phyloP scores from a whole-genome alignment of 176 grass and related monocot species.

The Microstegium vimineum region DNA sequence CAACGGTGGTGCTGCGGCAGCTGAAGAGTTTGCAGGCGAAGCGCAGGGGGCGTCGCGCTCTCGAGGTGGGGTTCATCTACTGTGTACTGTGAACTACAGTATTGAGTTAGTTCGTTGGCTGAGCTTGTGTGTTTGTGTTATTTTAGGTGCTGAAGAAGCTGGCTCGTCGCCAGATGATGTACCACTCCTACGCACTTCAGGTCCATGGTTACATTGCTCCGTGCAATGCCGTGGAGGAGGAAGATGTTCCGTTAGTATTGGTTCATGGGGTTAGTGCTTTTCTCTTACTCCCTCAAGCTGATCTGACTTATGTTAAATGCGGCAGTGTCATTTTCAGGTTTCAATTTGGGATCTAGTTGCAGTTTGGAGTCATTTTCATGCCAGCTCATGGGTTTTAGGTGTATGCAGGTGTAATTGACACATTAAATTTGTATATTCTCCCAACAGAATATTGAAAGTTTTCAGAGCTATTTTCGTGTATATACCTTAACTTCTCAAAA shows the following conservation, averaged over 20 bases:
- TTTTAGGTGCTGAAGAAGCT: conserved; percentile 88
- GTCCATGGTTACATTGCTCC: conserved; percentile 78
- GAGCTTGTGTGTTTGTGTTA: not conserved
- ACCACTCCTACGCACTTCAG: conserved; percentile 90
- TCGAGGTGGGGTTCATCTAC: conserved; percentile 57
- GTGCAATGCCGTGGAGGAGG: conserved; percentile 25
- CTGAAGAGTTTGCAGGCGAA: conserved; percentile 71
- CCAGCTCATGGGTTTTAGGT: conserved; percentile 16
- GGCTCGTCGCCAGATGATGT: conserved; percentile 82
- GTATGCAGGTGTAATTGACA: not conserved
- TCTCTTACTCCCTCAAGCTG: conserved; percentile 20
- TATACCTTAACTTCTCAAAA: not conserved
- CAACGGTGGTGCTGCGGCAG: conserved; percentile 84
- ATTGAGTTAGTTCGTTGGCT: conserved; percentile 6
- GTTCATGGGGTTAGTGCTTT: conserved; percentile 70
- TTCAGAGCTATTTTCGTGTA: conserved; percentile 3
- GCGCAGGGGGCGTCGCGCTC: conserved; percentile 82
- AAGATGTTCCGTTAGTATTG: conserved; percentile 61
- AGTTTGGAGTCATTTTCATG: conserved; percentile 21
- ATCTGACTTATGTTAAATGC: not conserved
- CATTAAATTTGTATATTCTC: not conserved
- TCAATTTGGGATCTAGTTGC: conserved; percentile 9
- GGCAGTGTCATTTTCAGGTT: conserved; percentile 18
- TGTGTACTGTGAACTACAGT: not conserved
- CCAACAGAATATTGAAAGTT: conserved; percentile 8